Evolutionary conservation across 768 basidiomycete genomes (phyloP).

Genomic region (Rhizopogon sp.): DNA sequence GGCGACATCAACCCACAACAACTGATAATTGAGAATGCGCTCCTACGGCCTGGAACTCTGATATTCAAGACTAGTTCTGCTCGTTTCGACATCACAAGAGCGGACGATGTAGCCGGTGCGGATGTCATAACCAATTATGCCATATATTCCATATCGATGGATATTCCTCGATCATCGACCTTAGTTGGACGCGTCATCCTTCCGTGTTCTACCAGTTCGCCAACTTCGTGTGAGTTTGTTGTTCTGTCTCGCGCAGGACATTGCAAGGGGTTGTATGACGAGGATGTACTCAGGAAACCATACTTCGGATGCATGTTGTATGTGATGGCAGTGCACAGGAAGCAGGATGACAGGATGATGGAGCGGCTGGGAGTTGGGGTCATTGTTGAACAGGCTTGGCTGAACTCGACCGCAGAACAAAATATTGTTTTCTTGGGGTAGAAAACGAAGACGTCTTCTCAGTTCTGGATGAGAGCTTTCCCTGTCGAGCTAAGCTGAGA

Average conservation of each 20-base stretch:
- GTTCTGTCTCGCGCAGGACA: slow-evolving; percentile 10
- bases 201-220: slow-evolving; percentile 7
- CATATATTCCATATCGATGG: slow-evolving; percentile 2
- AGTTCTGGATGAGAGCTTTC: too few species aligned
- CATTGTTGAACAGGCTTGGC: neutral
- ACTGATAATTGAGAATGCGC: neutral
- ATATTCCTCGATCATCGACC: neutral
- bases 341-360: neutral
- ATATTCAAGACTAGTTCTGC: slow-evolving; percentile 15
- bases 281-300: neutral
- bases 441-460: too few species aligned
- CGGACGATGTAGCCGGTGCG: neutral
- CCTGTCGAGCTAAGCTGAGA: too few species aligned
- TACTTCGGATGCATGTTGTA: neutral
- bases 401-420: too few species aligned
- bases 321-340: neutral
- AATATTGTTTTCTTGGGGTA: too few species aligned
- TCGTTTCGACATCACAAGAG: slow-evolving; percentile 5
- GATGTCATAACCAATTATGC: slow-evolving; percentile 6
- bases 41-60: slow-evolving; percentile 11
- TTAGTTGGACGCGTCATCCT: slow-evolving; percentile 13
- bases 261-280: neutral
- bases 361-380: neutral
- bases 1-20: neutral
- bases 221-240: slow-evolving; percentile 9